phyloP scores from a whole-genome alignment of 202 grass and related monocot species.

The Zoysia matrella region DNA sequence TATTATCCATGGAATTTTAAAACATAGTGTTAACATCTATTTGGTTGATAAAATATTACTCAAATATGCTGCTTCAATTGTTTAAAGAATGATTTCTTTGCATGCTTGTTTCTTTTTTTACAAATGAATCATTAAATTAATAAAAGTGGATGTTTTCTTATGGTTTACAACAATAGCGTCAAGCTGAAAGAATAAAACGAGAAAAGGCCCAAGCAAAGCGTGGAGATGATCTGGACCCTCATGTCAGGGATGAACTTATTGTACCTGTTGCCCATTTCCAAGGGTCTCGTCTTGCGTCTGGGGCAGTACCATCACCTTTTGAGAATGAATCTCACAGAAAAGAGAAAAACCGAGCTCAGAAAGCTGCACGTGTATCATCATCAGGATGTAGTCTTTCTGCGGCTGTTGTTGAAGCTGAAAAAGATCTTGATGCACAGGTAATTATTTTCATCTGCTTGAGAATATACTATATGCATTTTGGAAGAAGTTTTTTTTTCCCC shows the following conservation, averaged over 20 bases:
- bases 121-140: background rate
- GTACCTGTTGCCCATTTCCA: slow-evolving; percentile 82
- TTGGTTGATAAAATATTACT: background rate
- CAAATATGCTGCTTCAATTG: background rate
- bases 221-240: slow-evolving; percentile 71
- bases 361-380: slow-evolving; percentile 59
- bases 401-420: slow-evolving; percentile 95
- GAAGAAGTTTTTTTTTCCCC: background rate
- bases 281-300: slow-evolving; percentile 92
- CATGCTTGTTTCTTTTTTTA: slow-evolving; percentile 1
- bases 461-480: slow-evolving; percentile 26
- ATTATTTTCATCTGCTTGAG: slow-evolving; percentile 31
- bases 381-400: slow-evolving; percentile 66
- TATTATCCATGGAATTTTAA: slow-evolving; percentile 19
- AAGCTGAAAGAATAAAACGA: slow-evolving; percentile 80
- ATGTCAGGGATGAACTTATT: slow-evolving; percentile 69
- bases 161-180: slow-evolving; percentile 50
- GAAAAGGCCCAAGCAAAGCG: too few relatives aligned
- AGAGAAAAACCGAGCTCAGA: slow-evolving; percentile 35
- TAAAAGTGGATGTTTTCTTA: background rate
- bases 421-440: slow-evolving; percentile 71
- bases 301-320: slow-evolving; percentile 70
- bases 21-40: background rate
- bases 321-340: slow-evolving; percentile 46
- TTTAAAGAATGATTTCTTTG: slow-evolving; percentile 7